These are phyloP conservation scores for Amanita muscaria DNA, from an alignment of 768 basidiomycete species.

Conservation along the genomic window DNA sequence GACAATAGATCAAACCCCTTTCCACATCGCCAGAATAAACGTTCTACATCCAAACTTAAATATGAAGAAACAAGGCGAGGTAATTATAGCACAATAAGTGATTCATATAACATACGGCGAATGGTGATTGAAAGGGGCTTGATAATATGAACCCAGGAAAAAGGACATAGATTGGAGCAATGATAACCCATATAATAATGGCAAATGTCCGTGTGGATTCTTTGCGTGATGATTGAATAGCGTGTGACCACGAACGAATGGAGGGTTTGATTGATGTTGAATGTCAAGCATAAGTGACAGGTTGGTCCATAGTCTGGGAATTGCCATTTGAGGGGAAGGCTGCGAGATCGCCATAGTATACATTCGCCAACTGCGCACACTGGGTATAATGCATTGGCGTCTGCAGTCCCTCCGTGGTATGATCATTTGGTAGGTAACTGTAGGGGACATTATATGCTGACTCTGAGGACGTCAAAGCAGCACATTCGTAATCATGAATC, in stretches of 20 bases:
- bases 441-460: constrained; percentile 1
- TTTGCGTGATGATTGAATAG: too few relatives aligned
- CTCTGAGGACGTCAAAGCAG: background rate
- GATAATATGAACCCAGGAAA: background rate
- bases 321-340: background rate
- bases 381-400: constrained; percentile 7
- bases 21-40: background rate
- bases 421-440: background rate
- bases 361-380: background rate
- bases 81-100: constrained; percentile 5
- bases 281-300: background rate
- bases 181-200: too few relatives aligned
- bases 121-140: background rate
- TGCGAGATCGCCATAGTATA: constrained; percentile 4
- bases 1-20: background rate
- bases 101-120: constrained; percentile 4
- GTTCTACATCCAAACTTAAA: background rate
- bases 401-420: constrained; percentile 2
- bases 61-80: too few relatives aligned
- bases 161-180: background rate
- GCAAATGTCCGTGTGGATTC: too few relatives aligned
- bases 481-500: background rate
- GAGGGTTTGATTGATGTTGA: background rate
- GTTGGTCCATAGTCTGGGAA: background rate
- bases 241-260: too few relatives aligned